These are phyloP conservation scores for Cardamine chenopodiifolia DNA, from an alignment of 345 rosid genomes.

Conservation along the genomic window DNA sequence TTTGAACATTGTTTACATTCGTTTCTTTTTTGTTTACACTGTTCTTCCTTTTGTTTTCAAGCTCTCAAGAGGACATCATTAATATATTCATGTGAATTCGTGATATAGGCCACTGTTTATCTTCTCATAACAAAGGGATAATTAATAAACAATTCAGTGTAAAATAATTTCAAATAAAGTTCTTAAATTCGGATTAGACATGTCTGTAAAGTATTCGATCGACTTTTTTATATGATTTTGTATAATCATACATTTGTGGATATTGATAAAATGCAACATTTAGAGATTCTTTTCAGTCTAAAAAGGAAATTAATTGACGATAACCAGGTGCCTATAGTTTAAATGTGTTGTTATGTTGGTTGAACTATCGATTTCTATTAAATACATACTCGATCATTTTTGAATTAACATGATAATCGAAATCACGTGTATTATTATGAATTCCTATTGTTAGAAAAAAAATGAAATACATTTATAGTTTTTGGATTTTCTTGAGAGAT, in stretches of 20 bases:
- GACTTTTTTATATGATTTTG: background rate
- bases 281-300: background rate
- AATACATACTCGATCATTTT: constrained; percentile 8
- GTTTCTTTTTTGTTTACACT: background rate
- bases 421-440: background rate
- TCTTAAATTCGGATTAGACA: constrained; percentile 9
- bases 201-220: constrained; percentile 11
- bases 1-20: constrained; percentile 45
- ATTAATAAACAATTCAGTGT: background rate
- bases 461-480: background rate
- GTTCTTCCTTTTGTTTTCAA: background rate
- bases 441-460: background rate
- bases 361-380: constrained; percentile 2
- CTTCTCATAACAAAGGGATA: constrained; percentile 3
- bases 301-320: constrained; percentile 7
- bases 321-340: background rate
- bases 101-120: constrained; percentile 32
- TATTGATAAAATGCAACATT: background rate
- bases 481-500: background rate
- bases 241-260: constrained; percentile 2
- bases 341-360: constrained; percentile 13
- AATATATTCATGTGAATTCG: constrained; percentile 41
- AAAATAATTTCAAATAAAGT: background rate
- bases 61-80: constrained; percentile 37
- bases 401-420: background rate